These are phyloP conservation scores for Solanum pimpinellifolium DNA, from an alignment of 257 asterid species.

Conservation along the genomic window DNA sequence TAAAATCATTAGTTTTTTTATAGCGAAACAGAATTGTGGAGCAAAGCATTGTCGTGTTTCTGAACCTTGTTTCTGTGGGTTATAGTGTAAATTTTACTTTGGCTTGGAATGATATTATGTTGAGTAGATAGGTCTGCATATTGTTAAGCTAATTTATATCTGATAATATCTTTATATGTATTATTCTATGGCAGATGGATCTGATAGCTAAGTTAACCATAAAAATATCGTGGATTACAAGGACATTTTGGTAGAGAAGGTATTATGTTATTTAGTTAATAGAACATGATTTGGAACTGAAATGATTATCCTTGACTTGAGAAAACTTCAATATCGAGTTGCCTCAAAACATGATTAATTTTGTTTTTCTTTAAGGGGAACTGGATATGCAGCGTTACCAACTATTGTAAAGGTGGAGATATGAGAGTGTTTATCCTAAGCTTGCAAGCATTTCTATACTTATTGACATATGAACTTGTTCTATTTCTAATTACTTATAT, in stretches of 20 bases:
- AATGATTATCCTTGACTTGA: background rate
- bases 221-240: slow-evolving; percentile 73
- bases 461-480: background rate
- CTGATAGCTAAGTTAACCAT: slow-evolving; percentile 55
- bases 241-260: slow-evolving; percentile 95
- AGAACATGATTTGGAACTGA: background rate
- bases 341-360: slow-evolving; percentile 2
- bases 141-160: too few relatives aligned
- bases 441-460: background rate
- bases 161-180: too few relatives aligned
- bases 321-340: background rate
- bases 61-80: too few relatives aligned
- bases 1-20: too few relatives aligned
- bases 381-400: slow-evolving; percentile 36
- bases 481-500: background rate
- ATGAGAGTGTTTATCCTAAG: slow-evolving; percentile 46
- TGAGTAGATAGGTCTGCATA: too few relatives aligned
- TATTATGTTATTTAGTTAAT: slow-evolving; percentile 3
- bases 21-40: too few relatives aligned
- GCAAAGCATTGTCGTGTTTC: too few relatives aligned
- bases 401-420: slow-evolving; percentile 79
- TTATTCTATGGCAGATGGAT: slow-evolving; percentile 41
- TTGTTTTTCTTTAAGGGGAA: slow-evolving; percentile 40
- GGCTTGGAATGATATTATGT: too few relatives aligned
- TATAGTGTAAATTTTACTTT: too few relatives aligned